Percentiles rank a stretch among this genome's conserved stretches.
Evolutionary conservation across 345 rosid species (phyloP).

Genomic region (Salix brachista): DNA sequence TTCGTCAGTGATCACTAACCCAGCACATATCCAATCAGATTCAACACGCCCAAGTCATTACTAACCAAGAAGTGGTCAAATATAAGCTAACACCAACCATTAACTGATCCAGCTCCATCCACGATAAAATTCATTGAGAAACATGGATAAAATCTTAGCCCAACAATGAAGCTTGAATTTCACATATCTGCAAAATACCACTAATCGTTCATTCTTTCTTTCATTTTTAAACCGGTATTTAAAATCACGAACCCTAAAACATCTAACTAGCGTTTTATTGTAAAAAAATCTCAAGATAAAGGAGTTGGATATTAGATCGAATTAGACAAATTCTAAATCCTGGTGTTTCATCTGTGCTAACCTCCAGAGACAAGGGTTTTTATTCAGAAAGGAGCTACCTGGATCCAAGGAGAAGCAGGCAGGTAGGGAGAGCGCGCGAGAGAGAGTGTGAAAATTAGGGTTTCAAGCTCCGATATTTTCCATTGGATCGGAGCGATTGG

Average conservation of each 20-base stretch:
- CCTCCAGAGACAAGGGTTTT: slow-evolving; percentile 11
- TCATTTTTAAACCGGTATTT: not conserved
- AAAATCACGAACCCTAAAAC: not conserved
- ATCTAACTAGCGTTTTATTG: not conserved
- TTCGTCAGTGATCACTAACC: not conserved
- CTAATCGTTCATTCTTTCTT: not conserved
- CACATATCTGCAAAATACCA: not conserved
- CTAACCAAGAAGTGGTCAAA: not conserved
- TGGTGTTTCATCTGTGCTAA: slow-evolving; percentile 4
- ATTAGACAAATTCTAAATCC: not conserved
- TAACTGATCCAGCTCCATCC: slow-evolving; percentile 10
- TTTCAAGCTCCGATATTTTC: slow-evolving; percentile 2
- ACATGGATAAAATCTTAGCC: not conserved
- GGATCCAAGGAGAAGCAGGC: not conserved
- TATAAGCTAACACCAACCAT: not conserved
- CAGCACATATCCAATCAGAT: not conserved
- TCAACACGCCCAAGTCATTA: not conserved
- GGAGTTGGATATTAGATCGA: not conserved
- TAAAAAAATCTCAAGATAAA: not conserved
- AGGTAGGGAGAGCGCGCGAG: not conserved
- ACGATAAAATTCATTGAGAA: not conserved
- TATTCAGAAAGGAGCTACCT: slow-evolving; percentile 3
- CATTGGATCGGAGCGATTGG: not conserved
- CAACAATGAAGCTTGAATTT: not conserved
- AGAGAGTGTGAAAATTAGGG: not conserved